Evolutionary conservation across 306 rosid species (phyloP).

Genomic region (Morella rubra): DNA sequence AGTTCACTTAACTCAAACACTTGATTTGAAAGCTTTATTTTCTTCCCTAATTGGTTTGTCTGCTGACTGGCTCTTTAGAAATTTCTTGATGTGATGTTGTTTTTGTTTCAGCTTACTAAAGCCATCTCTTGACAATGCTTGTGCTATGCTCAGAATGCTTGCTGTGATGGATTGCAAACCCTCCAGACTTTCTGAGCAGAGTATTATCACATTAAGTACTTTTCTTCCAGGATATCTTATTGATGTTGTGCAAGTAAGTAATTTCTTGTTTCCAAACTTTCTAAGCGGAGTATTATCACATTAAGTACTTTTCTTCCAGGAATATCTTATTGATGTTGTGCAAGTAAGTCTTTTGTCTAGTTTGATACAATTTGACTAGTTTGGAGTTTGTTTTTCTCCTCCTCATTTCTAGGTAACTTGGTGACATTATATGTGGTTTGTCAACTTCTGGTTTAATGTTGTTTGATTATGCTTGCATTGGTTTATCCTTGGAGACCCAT

Average conservation of each 20-base stretch:
- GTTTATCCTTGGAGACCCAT: background rate
- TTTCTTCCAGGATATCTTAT: slow-evolving; percentile 58
- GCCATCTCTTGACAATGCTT: slow-evolving; percentile 62
- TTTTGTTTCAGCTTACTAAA: slow-evolving; percentile 41
- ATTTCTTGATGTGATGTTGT: slow-evolving; percentile 22
- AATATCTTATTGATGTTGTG: slow-evolving; percentile 54
- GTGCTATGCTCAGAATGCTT: slow-evolving; percentile 69
- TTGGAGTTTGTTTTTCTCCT: background rate
- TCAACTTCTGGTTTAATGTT: background rate
- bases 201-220: slow-evolving; percentile 46
- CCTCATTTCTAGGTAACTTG: background rate
- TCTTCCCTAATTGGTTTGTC: background rate
- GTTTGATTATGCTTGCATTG: background rate
- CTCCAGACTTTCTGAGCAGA: slow-evolving; percentile 51
- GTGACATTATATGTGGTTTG: background rate
- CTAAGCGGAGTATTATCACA: slow-evolving; percentile 2
- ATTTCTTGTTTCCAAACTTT: slow-evolving; percentile 16
- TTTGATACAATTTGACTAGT: slow-evolving; percentile 11
- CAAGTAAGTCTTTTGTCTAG: slow-evolving; percentile 39
- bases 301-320: slow-evolving; percentile 51
- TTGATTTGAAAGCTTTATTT: background rate
- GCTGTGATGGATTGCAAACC: slow-evolving; percentile 55
- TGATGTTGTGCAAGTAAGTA: slow-evolving; percentile 56
- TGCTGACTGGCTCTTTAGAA: slow-evolving; percentile 9
- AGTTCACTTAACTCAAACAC: slow-evolving; percentile 31